Percentiles rank a stretch among this genome's conserved stretches.
Conservation (phyloP, 2,329 filamentous ascomycete genomes). For the Phyllosticta citrichinensis region DNA sequence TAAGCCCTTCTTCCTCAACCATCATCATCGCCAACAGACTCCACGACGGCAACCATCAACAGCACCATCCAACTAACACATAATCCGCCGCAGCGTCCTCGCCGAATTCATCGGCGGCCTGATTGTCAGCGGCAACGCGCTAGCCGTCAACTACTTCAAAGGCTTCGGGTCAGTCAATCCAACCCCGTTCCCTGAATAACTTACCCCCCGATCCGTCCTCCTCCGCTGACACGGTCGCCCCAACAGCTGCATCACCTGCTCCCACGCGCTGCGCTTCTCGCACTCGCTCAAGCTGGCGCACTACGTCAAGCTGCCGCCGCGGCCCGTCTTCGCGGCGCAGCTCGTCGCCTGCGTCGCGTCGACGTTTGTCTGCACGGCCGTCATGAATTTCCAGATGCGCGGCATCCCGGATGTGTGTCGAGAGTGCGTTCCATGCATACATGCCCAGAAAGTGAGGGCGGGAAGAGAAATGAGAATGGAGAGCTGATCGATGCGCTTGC, state of each 20-base stretch:
- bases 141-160: constrained; percentile 12
- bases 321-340: constrained; percentile 57
- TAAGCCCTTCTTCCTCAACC: not conserved
- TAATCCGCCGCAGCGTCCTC: constrained; percentile 33
- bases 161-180: constrained; percentile 13
- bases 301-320: constrained; percentile 49
- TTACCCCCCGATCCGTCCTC: no score
- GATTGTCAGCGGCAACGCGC: constrained; percentile 10
- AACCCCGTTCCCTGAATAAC: constrained; percentile 10
- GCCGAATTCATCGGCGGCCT: constrained; percentile 31
- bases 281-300: constrained; percentile 31
- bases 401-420: constrained; percentile 57
- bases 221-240: not conserved
- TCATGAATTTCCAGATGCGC: constrained; percentile 47
- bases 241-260: constrained; percentile 9
- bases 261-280: constrained; percentile 12
- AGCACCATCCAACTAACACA: not conserved
- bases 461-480: not conserved
- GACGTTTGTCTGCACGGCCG: constrained; percentile 55
- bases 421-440: not conserved
- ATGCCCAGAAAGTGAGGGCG: no score
- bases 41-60: no score
- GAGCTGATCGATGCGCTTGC: not conserved
- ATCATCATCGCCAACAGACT: no score
- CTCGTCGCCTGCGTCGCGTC: constrained; percentile 56